Evolutionary conservation across 148 eudicot species (phyloP).

Genomic region (Rhododendron griersonianum): DNA sequence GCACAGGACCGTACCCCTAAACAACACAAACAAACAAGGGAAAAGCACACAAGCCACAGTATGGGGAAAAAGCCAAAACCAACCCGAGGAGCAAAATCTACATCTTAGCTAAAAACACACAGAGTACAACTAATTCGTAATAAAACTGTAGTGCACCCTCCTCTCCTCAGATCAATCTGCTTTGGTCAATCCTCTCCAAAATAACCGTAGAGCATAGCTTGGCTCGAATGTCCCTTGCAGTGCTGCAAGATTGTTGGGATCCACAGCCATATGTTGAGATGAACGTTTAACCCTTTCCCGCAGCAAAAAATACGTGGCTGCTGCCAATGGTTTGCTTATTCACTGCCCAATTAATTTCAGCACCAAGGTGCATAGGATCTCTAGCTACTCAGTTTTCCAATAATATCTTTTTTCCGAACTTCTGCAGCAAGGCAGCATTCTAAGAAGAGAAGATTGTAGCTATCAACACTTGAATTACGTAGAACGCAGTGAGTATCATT

Average conservation of each 20-base stretch:
- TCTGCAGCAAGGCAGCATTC: not conserved
- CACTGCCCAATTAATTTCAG: no score
- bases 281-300: not conserved
- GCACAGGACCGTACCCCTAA: not conserved
- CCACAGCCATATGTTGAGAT: not conserved
- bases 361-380: not conserved
- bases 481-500: no score
- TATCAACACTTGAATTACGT: not conserved
- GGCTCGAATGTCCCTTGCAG: not conserved
- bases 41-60: not conserved
- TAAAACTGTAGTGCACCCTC: not conserved
- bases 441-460: not conserved
- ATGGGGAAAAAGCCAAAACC: not conserved
- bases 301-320: not conserved
- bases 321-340: not conserved
- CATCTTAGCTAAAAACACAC: not conserved
- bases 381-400: no score
- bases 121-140: not conserved
- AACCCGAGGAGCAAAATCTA: not conserved
- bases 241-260: not conserved
- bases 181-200: not conserved
- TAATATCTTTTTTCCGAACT: not conserved
- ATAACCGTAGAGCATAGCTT: not conserved
- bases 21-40: not conserved
- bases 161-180: not conserved